phyloP scores from a whole-genome alignment of 345 rosid genomes.

The Carallia pectinifolia region DNA sequence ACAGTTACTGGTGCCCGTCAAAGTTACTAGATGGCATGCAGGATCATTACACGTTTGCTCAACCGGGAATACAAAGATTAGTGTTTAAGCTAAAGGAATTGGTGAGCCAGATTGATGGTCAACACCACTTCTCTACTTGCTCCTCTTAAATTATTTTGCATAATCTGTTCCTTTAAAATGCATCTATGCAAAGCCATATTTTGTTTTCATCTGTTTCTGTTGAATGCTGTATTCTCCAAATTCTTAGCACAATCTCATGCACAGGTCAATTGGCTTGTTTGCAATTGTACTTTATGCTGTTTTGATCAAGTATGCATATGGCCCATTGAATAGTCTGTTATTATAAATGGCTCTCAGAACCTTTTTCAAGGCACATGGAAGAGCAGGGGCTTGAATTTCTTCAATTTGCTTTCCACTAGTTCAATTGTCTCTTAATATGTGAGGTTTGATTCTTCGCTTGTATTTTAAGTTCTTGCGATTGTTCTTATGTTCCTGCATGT shows the following conservation, averaged over 20 bases:
- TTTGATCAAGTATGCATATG: not conserved
- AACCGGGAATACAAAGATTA: conserved; percentile 98
- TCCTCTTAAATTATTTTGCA: not conserved
- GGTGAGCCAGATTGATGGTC: conserved; percentile 95
- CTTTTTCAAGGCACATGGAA: conserved; percentile 94
- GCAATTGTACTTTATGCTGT: too few species aligned
- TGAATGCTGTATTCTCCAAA: too few species aligned
- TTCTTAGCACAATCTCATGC: too few species aligned
- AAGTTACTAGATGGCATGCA: conserved; percentile 98
- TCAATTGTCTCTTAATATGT: conserved; percentile 92
- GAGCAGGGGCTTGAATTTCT: conserved; percentile 98
- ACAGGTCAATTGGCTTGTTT: too few species aligned
- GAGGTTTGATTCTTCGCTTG: conserved; percentile 46
- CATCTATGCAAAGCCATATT: too few species aligned
- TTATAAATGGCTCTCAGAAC: conserved; percentile 54
- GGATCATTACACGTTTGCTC: conserved; percentile 99
- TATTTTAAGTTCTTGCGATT: not conserved
- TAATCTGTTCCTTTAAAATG: not conserved
- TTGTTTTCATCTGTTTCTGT: too few species aligned
- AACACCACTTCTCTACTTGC: conserved; percentile 12
- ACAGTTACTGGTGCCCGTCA: conserved; percentile 93
- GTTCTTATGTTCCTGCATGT: too few species aligned
- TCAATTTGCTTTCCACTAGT: conserved; percentile 98
- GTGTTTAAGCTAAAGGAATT: conserved; percentile 92
- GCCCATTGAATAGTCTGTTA: conserved; percentile 1